These are phyloP conservation scores for Fraxinus latifolia DNA, from an alignment of 305 asterid genomes.

Conservation along the genomic window DNA sequence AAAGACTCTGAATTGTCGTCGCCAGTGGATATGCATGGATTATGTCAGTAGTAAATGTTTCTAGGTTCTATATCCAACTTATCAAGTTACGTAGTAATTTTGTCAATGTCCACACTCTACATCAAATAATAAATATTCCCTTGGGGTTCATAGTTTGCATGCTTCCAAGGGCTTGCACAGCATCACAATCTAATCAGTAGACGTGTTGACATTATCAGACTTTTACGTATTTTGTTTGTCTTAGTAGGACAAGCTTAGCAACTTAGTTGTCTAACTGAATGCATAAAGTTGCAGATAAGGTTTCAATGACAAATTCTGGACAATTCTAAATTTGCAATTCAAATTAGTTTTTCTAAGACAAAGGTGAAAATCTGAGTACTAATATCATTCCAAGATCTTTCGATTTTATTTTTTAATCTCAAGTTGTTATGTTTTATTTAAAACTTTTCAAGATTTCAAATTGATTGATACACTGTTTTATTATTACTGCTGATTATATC, in stretches of 20 bases:
- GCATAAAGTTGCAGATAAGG: neutral
- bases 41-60: no score
- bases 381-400: neutral
- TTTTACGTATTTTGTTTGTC: neutral
- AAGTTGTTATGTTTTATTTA: neutral
- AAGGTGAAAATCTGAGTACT: neutral
- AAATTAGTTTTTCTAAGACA: neutral
- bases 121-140: no score
- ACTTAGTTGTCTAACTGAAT: neutral
- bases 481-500: conserved; percentile 28
- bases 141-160: no score
- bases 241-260: neutral
- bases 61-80: no score
- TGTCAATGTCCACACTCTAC: neutral
- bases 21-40: no score
- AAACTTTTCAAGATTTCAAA: conserved; percentile 15
- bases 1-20: no score
- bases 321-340: conserved; percentile 5
- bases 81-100: no score
- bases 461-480: conserved; percentile 15
- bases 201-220: neutral
- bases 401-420: neutral
- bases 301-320: conserved; percentile 15
- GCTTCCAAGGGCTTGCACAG: neutral
- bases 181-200: no score